Percentiles rank a stretch among this genome's conserved stretches.
These are phyloP conservation scores for Tulasnella sp. DNA, from an alignment of 768 basidiomycete genomes.

Conservation along the genomic window DNA sequence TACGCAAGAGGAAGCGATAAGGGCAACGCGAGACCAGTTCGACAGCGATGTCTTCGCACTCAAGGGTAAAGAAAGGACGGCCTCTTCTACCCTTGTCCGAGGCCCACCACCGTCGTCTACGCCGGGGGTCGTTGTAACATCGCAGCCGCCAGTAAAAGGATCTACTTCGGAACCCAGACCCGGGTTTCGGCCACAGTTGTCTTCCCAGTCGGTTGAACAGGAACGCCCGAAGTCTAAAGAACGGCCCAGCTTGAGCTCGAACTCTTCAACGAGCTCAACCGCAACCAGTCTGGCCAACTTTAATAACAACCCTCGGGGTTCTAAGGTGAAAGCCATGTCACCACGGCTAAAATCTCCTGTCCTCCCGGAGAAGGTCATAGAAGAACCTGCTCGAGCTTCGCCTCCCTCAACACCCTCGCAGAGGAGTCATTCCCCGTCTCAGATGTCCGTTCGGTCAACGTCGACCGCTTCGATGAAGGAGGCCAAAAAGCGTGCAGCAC, in stretches of 20 bases:
- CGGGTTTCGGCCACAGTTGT: constrained; percentile 17
- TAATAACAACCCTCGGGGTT: background rate
- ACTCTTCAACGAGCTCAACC: constrained; percentile 16
- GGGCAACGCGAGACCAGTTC: constrained; percentile 51
- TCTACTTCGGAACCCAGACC: background rate
- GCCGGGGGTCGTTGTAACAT: constrained; percentile 44
- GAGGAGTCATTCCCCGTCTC: constrained; percentile 59
- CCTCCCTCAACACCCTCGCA: background rate
- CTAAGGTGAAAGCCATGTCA: background rate
- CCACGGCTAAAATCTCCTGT: constrained; percentile 10
- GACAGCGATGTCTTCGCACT: constrained; percentile 66
- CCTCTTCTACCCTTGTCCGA: constrained; percentile 32
- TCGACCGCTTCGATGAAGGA: constrained; percentile 47
- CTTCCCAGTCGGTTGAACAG: background rate
- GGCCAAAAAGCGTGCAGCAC: background rate
- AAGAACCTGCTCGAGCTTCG: constrained; percentile 1
- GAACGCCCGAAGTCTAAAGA: background rate
- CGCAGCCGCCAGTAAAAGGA: constrained; percentile 37
- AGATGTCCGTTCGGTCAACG: constrained; percentile 57
- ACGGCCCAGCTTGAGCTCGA: background rate
- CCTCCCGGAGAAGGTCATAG: background rate
- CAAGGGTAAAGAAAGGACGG: constrained; percentile 40
- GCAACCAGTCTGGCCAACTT: constrained; percentile 23
- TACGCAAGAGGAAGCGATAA: constrained; percentile 17
- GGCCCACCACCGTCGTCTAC: constrained; percentile 29